Conservation (phyloP, 116 monocot genomes). For the Phalaenopsis hybrid region DNA sequence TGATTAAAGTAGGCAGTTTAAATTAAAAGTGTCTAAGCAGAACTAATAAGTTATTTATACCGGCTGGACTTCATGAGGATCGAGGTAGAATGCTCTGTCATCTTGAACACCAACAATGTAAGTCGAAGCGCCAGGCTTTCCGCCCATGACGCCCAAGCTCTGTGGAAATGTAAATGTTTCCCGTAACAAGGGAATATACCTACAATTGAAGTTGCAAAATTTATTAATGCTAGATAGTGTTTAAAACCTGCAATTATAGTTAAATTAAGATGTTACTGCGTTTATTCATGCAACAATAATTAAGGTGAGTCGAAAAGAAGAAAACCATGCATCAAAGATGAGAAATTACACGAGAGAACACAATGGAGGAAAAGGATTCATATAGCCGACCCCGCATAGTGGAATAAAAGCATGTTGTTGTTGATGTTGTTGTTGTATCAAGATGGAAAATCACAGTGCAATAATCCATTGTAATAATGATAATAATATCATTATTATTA, state of each 20-base stretch:
- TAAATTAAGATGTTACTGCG: neutral
- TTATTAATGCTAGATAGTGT: neutral
- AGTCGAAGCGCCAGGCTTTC: slow-evolving; percentile 93
- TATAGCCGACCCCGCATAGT: too few species aligned
- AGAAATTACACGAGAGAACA: neutral
- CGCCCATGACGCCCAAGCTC: slow-evolving; percentile 91
- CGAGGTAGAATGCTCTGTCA: slow-evolving; percentile 77
- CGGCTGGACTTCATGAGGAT: slow-evolving; percentile 87
- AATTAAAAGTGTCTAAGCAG: neutral
- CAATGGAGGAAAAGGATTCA: too few species aligned
- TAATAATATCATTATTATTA: neutral
- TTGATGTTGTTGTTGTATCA: too few species aligned
- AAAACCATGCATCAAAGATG: neutral
- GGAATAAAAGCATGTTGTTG: too few species aligned
- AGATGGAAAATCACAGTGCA: neutral
- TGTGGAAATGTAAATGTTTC: slow-evolving; percentile 93
- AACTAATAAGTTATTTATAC: slow-evolving; percentile 22
- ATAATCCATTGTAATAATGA: neutral
- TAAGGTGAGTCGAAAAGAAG: neutral
- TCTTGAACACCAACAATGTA: slow-evolving; percentile 95
- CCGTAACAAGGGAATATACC: slow-evolving; percentile 77
- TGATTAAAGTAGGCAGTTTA: neutral
- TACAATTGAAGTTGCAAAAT: slow-evolving; percentile 20
- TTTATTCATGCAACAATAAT: neutral
- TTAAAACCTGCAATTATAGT: neutral